Base-by-base conservation (phyloP, 164 flowering plant species). In the Dillenia turbinata region DNA sequence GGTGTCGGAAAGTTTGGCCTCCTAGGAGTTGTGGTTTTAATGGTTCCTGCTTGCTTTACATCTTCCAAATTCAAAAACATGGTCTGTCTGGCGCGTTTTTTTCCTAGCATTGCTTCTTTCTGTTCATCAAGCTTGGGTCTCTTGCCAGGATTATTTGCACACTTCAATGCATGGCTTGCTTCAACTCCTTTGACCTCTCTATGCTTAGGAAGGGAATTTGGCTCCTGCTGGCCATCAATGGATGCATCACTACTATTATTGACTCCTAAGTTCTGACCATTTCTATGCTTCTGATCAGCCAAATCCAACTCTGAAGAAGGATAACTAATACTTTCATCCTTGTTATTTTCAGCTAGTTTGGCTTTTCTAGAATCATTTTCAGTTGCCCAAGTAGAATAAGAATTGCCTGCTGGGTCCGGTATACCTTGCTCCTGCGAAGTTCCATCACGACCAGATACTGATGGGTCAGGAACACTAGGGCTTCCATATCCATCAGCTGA, bases 21-120 rank as follows among this genome's bases (percentile, higher is more conserved):
- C 65, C 84, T 80, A 5, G 96, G 96, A 9, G 97, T 83, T 49
- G 95, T 76, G 52, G 83, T 71, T 76, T 94, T 94, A 8, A 81
- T 71, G 9, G 84, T 70, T 2, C 88, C 96, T 60, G 88, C 98
- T 79, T 90, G 95, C 78, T 86, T 91, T 49, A 85, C 89, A 73
- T 89, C 97, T 75, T 91, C 97, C 66, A 89, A 75, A 61, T 88
- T 83, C 63, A 94, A 86, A 72, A 94, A 88, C 89, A 91, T 69
- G 0, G 95, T 91, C 76, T 91, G 96, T 59, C 97, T 80, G 56
- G 56, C 83, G 10, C 95, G 90, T 69, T 89, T 94, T 72, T 88
- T 94, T 48, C 99, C 99, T 14, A 87, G 78, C 96, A 85, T 89
- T 52, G 86, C 92, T 71, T 89, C 96, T 67, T 84, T 88, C 26